These are phyloP conservation scores for Candida corydali DNA, from an alignment of 805 yeast genomes.

Conservation along the genomic window DNA sequence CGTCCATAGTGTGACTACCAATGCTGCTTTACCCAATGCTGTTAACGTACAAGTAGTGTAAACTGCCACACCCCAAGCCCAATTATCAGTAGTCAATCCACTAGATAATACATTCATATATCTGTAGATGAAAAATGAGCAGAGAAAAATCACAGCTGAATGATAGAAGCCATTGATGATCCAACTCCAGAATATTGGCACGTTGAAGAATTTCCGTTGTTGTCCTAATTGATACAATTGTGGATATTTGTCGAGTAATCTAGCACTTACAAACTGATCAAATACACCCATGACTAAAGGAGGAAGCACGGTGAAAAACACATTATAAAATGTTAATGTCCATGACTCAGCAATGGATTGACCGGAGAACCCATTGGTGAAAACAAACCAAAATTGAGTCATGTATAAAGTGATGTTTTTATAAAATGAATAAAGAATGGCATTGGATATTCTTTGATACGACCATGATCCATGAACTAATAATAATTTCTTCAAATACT, in stretches of 20 bases:
- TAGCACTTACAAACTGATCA: constrained; percentile 92
- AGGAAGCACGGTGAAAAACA: constrained; percentile 89
- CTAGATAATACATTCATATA: constrained; percentile 60
- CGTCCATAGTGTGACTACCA: constrained; percentile 91
- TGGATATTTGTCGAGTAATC: constrained; percentile 87
- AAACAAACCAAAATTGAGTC: constrained; percentile 98
- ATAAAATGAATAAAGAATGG: constrained; percentile 91
- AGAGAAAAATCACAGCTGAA: constrained; percentile 77
- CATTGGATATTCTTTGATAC: constrained; percentile 88
- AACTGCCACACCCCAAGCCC: constrained; percentile 93
- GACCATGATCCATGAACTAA: constrained; percentile 98
- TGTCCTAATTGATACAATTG: constrained; percentile 91
- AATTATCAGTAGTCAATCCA: constrained; percentile 78
- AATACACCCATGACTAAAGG: constrained; percentile 95
- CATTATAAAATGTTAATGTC: constrained; percentile 95
- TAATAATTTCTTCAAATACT: constrained; percentile 73
- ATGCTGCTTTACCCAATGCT: constrained; percentile 91
- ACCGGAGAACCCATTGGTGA: constrained; percentile 88
- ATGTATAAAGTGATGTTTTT: constrained; percentile 92
- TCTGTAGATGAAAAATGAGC: constrained; percentile 63
- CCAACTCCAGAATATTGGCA: constrained; percentile 96
- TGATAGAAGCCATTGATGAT: constrained; percentile 92
- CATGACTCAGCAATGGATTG: constrained; percentile 96
- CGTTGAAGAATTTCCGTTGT: constrained; percentile 82
- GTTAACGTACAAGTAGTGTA: constrained; percentile 86